Evolutionary conservation across 2,329 filamentous ascomycete genomes (phyloP).

Genomic region (Escovopsis sp.): DNA sequence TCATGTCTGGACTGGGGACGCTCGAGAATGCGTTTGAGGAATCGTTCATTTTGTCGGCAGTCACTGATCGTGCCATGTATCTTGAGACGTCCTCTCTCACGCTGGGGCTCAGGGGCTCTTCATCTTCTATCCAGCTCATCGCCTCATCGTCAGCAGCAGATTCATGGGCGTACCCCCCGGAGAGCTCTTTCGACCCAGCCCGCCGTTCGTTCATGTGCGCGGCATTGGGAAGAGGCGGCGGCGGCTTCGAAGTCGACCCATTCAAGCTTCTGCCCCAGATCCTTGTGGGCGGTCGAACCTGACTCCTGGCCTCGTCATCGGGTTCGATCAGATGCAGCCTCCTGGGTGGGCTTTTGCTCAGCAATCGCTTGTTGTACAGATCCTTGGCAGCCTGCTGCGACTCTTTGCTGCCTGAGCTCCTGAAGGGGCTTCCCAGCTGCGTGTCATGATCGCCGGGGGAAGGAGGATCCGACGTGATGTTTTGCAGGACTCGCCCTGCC

Average conservation of each 20-base stretch:
- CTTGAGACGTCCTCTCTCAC: slow-evolving; percentile 17
- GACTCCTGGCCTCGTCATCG: slow-evolving; percentile 6
- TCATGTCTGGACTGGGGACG: no score
- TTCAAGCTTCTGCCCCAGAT: background rate
- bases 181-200: slow-evolving; percentile 13
- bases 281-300: slow-evolving; percentile 4
- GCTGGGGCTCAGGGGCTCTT: slow-evolving; percentile 22
- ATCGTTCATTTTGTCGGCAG: background rate
- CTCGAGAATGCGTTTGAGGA: no score
- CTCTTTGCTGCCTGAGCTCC: slow-evolving; percentile 24
- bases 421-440: slow-evolving; percentile 41
- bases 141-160: slow-evolving; percentile 20
- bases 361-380: slow-evolving; percentile 10
- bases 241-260: slow-evolving; percentile 4
- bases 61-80: slow-evolving; percentile 14
- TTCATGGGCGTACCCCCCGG: slow-evolving; percentile 19
- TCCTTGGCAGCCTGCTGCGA: slow-evolving; percentile 16
- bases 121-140: slow-evolving; percentile 29
- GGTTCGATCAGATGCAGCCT: slow-evolving; percentile 6
- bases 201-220: slow-evolving; percentile 3
- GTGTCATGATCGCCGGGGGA: slow-evolving; percentile 38
- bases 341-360: slow-evolving; percentile 18
- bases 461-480: slow-evolving; percentile 42
- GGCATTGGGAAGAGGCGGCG: slow-evolving; percentile 14
- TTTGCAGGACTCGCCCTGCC: slow-evolving; percentile 40